Percentiles rank a stretch among this genome's conserved stretches.
phyloP scores from a whole-genome alignment of 768 basidiomycete species.

The Panus rudis region DNA sequence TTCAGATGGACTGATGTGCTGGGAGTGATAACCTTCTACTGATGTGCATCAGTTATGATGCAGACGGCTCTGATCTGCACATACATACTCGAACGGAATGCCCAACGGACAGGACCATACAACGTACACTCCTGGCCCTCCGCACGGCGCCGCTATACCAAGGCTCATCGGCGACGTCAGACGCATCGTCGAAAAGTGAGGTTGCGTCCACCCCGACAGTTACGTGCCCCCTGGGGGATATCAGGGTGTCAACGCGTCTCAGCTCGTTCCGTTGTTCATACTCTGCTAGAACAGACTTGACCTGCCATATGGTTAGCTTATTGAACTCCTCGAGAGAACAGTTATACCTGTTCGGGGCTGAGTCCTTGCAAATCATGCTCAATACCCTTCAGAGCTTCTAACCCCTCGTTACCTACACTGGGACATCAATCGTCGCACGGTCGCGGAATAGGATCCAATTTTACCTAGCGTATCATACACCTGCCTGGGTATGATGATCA shows the following conservation, averaged over 20 bases:
- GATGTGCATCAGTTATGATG: too few species aligned
- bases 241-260: constrained; percentile 29
- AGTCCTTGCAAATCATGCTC: neutral
- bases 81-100: neutral
- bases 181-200: constrained; percentile 41
- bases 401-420: constrained; percentile 18
- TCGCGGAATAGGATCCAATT: constrained; percentile 1
- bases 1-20: neutral
- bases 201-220: constrained; percentile 42
- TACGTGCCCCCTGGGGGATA: constrained; percentile 40
- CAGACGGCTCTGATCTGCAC: too few species aligned
- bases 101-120: neutral
- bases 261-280: constrained; percentile 32
- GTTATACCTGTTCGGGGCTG: constrained; percentile 4
- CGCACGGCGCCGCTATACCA: constrained; percentile 19
- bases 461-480: constrained; percentile 72
- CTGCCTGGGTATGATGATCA: constrained; percentile 34
- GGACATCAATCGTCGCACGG: neutral
- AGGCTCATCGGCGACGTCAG: constrained; percentile 22
- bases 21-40: too few species aligned
- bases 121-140: neutral
- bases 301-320: too few species aligned
- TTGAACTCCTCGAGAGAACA: constrained; percentile 24
- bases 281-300: constrained; percentile 36
- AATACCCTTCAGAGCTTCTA: constrained; percentile 6